Evolutionary conservation across 352 stramenopile species (phyloP), one percentile per base, ranked within the genome.

Genomic region (Pythium dissimile): DNA sequence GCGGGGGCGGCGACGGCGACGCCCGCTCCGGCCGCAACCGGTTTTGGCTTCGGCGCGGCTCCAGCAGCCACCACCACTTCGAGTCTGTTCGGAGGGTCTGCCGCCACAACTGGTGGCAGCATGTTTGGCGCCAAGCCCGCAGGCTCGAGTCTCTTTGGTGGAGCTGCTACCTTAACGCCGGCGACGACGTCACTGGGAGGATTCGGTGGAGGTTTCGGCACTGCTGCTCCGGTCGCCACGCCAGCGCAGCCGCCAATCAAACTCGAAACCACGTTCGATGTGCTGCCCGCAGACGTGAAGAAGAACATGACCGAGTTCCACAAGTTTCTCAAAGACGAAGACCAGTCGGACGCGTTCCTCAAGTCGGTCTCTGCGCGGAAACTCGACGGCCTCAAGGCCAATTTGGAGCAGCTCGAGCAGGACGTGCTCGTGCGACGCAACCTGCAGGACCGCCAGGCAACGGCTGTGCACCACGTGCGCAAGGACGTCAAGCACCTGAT

Each of bases 221-320:
- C 39, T n/a, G n/a, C n/a, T n/a, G n/a, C n/a, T n/a, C n/a, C n/a
- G n/a, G n/a, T n/a, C n/a, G n/a, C 60, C 10, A 32, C 46, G n/a
- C 39, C 58, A 11, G 47, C 31, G 31, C 61, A 32, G 10, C 68
- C 77, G 28, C 59, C 73, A 2, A 85, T 94, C 32, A 86, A 81
- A 26, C 50, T 94, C 24, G 84, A 94, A 54, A 94, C 82, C 32
- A 68, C 65, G 20, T 91, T 92, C 28, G 84, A 92, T 35, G 50
- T 62, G 20, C 68, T 94, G 15, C 81, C 84, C 1, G 71, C 71
- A 0, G 81, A 92, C 32, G 73, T 94, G 7, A 80, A 90, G 66
- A 81, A 79, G 59, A 89, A 90, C 51, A 83, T 94, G 54, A 73
- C 69, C 27, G 79, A 81, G 48, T 94, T 94, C 45, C 76, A 90